A percentile compares a stretch with the other conserved stretches of the same genome.
Evolutionary conservation across 176 grass and related monocot species (phyloP).

Genomic region (Aegilops tauschii): DNA sequence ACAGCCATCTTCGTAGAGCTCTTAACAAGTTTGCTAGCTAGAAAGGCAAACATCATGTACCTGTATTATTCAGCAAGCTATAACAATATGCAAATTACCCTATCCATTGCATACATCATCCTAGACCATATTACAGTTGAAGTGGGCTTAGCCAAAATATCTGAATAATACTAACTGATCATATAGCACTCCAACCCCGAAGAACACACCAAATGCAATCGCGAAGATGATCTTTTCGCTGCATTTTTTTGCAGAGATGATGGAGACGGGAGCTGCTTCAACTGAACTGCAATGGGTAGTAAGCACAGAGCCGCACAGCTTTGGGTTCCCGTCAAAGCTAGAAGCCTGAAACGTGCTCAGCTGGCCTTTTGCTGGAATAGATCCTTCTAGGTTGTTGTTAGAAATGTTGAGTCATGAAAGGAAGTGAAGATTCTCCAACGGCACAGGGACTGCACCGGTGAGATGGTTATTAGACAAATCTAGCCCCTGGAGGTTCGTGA

Average conservation of each 20-base stretch:
- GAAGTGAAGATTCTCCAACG: constrained; percentile 1
- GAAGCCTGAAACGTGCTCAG: constrained; percentile 1
- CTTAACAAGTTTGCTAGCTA: neutral
- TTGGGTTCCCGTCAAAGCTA: constrained; percentile 23
- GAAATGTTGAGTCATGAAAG: constrained; percentile 1
- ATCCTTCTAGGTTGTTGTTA: constrained; percentile 24
- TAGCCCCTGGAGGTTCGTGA: constrained; percentile 7
- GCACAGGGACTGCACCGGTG: neutral
- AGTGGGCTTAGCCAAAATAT: neutral
- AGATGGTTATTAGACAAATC: constrained; percentile 22
- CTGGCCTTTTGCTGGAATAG: constrained; percentile 10
- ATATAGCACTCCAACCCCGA: neutral
- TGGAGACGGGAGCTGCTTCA: neutral
- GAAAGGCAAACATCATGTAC: neutral
- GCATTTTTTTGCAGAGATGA: neutral
- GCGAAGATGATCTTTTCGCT: neutral
- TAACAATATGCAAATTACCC: neutral
- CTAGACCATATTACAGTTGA: neutral
- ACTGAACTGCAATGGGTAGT: neutral
- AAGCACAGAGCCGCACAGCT: neutral
- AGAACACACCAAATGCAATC: neutral
- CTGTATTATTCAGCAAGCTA: neutral
- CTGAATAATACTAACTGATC: neutral
- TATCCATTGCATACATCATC: too few species aligned
- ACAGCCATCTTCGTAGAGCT: neutral